Evolutionary conservation across 768 basidiomycete genomes (phyloP).

Genomic region (Pleurotus sapidus): DNA sequence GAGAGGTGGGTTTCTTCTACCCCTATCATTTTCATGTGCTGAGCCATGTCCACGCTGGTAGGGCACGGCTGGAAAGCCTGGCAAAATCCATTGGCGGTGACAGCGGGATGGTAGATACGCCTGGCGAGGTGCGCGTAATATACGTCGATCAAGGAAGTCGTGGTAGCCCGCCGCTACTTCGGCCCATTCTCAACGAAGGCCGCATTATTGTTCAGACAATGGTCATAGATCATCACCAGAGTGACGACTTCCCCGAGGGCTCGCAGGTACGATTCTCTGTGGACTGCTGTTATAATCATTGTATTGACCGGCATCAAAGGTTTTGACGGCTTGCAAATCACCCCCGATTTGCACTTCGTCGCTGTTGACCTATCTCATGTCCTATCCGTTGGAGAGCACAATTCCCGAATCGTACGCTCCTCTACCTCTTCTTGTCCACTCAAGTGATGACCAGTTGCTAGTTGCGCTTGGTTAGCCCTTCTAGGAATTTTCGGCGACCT

Average conservation of each 20-base stretch:
- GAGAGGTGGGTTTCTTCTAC: not conserved
- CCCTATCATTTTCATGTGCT: not conserved
- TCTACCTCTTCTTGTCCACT: not conserved
- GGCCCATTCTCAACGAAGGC: not conserved
- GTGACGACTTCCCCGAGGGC: not conserved
- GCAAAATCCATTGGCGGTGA: not conserved
- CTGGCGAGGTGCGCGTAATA: not conserved
- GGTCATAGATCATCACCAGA: constrained; percentile 1
- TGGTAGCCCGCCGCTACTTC: not conserved
- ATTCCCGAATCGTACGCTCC: not conserved
- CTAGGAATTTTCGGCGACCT: not conserved
- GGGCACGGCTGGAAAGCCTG: not conserved
- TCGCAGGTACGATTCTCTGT: not conserved
- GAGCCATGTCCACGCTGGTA: not conserved
- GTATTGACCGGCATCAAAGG: not conserved
- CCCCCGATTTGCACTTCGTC: constrained; percentile 2
- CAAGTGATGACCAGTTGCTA: not conserved
- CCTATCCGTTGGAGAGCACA: not conserved
- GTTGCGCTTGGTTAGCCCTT: not conserved
- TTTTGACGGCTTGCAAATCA: not conserved
- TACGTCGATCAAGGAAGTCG: not conserved
- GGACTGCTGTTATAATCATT: not conserved
- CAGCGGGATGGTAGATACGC: not conserved
- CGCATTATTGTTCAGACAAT: not conserved
- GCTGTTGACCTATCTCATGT: not conserved